Evolutionary conservation across 768 basidiomycete species (phyloP).

Genomic region (Mycena chlorophos): DNA sequence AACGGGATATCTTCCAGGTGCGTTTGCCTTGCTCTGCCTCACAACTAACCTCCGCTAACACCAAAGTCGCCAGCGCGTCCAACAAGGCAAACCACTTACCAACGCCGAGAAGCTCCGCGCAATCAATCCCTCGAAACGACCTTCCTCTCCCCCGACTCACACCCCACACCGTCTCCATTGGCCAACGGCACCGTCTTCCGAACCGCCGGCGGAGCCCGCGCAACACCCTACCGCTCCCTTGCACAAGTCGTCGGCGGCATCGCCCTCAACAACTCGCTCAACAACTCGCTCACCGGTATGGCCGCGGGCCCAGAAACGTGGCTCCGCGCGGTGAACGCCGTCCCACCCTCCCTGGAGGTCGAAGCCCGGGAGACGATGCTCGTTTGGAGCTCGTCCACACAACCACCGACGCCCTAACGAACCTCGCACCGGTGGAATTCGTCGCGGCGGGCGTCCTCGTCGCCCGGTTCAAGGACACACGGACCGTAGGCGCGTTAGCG

Average conservation of each 20-base stretch:
- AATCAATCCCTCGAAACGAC: not conserved
- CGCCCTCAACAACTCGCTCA: too few species aligned
- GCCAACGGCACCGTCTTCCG: not conserved
- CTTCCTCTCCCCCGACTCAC: not conserved
- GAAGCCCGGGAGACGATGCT: not conserved
- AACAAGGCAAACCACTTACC: not conserved
- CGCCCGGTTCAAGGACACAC: not conserved
- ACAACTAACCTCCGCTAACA: not conserved
- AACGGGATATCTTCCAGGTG: slow-evolving; percentile 1
- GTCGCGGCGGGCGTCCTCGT: not conserved
- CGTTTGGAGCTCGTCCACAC: not conserved
- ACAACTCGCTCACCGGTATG: not conserved
- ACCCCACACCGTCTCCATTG: not conserved
- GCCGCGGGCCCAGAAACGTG: not conserved
- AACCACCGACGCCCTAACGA: not conserved
- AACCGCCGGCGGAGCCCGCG: not conserved
- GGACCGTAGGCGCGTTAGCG: not conserved
- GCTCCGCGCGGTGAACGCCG: not conserved
- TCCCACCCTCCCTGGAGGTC: not conserved
- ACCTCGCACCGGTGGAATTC: not conserved
- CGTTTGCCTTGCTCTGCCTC: not conserved
- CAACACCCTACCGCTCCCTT: not conserved
- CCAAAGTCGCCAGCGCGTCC: not conserved
- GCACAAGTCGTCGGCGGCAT: not conserved
- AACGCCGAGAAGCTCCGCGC: not conserved